Percentiles rank a stretch among this genome's conserved stretches.
Conservation (phyloP, 805 yeast species). For the Metschnikowia corniflorae region DNA sequence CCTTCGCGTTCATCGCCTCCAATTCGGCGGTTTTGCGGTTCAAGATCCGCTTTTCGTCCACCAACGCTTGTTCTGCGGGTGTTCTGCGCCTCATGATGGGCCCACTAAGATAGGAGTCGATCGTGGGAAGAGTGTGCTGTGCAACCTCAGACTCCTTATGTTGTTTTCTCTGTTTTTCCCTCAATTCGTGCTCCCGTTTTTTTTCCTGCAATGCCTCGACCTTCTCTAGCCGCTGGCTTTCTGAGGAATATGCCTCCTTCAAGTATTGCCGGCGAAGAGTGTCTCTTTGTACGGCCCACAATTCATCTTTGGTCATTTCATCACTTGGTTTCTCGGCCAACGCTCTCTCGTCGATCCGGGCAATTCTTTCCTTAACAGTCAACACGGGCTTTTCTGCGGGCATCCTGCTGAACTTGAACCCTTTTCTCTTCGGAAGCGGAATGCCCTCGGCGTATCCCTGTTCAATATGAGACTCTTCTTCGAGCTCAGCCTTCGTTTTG, state of each 20-base stretch:
- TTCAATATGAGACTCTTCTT: constrained; percentile 43
- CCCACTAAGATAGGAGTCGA: constrained; percentile 61
- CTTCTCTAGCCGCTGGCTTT: constrained; percentile 46
- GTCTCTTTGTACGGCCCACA: constrained; percentile 50
- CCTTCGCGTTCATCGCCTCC: constrained; percentile 48
- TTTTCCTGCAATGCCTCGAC: constrained; percentile 28
- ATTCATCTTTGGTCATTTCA: constrained; percentile 32
- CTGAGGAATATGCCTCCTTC: constrained; percentile 55
- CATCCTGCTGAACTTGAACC: constrained; percentile 45
- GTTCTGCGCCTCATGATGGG: constrained; percentile 74
- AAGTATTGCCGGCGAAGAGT: constrained; percentile 71
- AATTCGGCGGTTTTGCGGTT: constrained; percentile 61
- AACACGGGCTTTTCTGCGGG: constrained; percentile 51
- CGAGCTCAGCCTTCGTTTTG: constrained; percentile 38
- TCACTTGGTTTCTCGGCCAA: constrained; percentile 27
- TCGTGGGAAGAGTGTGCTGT: constrained; percentile 72
- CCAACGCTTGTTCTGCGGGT: constrained; percentile 56
- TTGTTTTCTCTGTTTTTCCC: constrained; percentile 24
- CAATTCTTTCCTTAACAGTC: constrained; percentile 59
- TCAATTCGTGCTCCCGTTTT: constrained; percentile 25
- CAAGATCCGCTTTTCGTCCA: constrained; percentile 58
- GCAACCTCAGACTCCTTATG: constrained; percentile 50
- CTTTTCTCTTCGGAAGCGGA: constrained; percentile 59
- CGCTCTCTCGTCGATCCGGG: constrained; percentile 47
- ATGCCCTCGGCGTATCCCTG: constrained; percentile 70